Base-by-base conservation (phyloP, 495 filamentous ascomycete species). In the Staphylotrichum longicolle region DNA sequence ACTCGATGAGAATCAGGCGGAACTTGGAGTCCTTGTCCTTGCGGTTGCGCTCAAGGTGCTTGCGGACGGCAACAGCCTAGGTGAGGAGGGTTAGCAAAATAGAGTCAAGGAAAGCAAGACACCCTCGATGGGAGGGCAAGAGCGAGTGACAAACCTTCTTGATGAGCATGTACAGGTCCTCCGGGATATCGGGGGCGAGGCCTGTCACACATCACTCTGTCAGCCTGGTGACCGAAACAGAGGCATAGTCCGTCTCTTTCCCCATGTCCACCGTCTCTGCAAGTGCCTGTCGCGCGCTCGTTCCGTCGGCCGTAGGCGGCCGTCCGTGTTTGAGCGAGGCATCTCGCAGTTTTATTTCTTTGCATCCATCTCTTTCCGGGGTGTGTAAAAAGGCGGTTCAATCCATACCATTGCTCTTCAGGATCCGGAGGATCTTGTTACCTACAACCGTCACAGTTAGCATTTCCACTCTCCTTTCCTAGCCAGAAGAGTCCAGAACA, bases 21-120 rank as follows among this genome's bases (percentile, higher is more conserved):
- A 98, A 97, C 85, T 98, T 98, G 85, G 86, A 88, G 85, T 98
- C 94, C 82, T 91, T 95, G 87, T 98, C 94, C 86, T 99, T 99
- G 79, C 94, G 92, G 86, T 99, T 99, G 80, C 91, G 89, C 85
- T 98, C 93, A 68, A 99, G 91, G 82, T 98, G 95, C 91, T 99
- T 99, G 81, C 95, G 94, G 82, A 99, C 94, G 74, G 93, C 88
- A 74, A 97, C 93, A 70, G 93, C 93, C 91, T 92, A 39, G 50
- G 61, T 32, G 52, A n/a, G 20, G 30, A 5, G 40, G 5, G 63
- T 66, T 63, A 60, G 54, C 45, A 55, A 2, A 2, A 50, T 37
- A 6, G 2, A 0, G 48, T 2, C 10, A 40, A 27, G 7, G 20
- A 27, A 27, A 27, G 20, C 20, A 27, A 27, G 20, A 27, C 11